Evolutionary conservation across 2,329 filamentous ascomycete species (phyloP).

Genomic region (Phialophora expanda): DNA sequence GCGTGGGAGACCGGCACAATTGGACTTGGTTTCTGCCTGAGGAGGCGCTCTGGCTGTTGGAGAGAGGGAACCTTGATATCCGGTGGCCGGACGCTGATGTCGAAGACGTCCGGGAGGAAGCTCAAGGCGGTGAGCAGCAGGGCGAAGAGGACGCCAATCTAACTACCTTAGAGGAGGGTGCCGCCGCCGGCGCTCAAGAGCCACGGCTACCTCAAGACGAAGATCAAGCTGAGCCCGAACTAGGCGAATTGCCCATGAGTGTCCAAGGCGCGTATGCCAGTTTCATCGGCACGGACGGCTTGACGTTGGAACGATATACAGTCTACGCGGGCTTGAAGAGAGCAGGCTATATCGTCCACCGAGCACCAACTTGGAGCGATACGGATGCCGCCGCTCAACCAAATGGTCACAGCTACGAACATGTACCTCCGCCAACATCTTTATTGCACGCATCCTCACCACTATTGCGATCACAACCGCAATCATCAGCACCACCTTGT

Average conservation of each 20-base stretch:
- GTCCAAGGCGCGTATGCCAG: conserved; percentile 88
- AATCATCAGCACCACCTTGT: not conserved
- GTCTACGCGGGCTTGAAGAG: conserved; percentile 87
- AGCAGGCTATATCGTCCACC: conserved; percentile 77
- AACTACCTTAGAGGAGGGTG: not conserved
- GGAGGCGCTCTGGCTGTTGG: conserved; percentile 86
- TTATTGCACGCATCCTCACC: not conserved
- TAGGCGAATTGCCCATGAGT: conserved; percentile 77
- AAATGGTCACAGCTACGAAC: conserved; percentile 22
- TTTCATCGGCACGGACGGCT: conserved; percentile 70
- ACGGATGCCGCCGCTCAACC: conserved; percentile 28
- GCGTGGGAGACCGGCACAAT: conserved; percentile 67
- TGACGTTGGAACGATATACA: conserved; percentile 79
- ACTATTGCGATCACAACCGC: not conserved
- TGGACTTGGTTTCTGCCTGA: conserved; percentile 86
- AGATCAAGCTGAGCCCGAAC: not conserved
- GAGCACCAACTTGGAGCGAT: conserved; percentile 65
- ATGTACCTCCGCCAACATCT: conserved; percentile 1
- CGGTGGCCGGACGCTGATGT: conserved; percentile 69
- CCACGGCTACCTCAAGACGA: not conserved
- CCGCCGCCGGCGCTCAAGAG: not conserved
- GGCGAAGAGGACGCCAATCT: too few relatives aligned
- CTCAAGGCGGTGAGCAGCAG: not conserved
- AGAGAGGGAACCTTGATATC: conserved; percentile 84
- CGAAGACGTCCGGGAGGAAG: conserved; percentile 1